A percentile compares a stretch with the other conserved stretches of the same genome.
These are phyloP conservation scores for Russula earlei DNA, from an alignment of 768 basidiomycete species.

Conservation along the genomic window DNA sequence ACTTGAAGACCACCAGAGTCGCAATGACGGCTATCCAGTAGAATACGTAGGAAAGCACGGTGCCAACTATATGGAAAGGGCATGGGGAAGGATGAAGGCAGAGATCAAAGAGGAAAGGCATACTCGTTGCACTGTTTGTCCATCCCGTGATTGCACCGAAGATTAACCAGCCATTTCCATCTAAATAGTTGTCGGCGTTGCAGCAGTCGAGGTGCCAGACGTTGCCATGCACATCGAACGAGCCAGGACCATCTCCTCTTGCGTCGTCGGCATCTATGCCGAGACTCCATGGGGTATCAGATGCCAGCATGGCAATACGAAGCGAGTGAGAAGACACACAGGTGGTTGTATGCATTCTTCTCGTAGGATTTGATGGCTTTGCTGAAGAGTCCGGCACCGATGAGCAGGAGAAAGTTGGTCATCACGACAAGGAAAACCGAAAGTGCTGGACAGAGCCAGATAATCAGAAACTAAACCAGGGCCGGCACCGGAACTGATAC, in stretches of 20 bases:
- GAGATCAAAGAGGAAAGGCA: constrained; percentile 19
- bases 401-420: constrained; percentile 85
- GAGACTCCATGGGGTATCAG: constrained; percentile 30
- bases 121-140: constrained; percentile 73
- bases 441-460: too few relatives aligned
- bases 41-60: constrained; percentile 78
- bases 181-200: constrained; percentile 46
- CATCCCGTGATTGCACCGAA: constrained; percentile 84
- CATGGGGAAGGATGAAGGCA: background rate
- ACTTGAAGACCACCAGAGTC: constrained; percentile 60
- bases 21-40: constrained; percentile 86
- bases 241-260: constrained; percentile 70
- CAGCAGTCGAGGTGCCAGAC: constrained; percentile 88
- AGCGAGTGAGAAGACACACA: constrained; percentile 27
- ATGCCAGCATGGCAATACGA: background rate
- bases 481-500: too few relatives aligned
- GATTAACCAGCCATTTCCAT: constrained; percentile 60
- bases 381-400: constrained; percentile 90
- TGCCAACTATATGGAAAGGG: constrained; percentile 40
- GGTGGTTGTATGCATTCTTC: constrained; percentile 48
- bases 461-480: too few relatives aligned
- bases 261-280: constrained; percentile 65
- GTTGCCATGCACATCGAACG: constrained; percentile 68
- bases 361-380: constrained; percentile 69
- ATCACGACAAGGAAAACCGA: constrained; percentile 84